Evolutionary conservation across 2,329 filamentous ascomycete genomes (phyloP), one percentile per base, ranked within the genome.

Genomic region (Paecilomyces sp.): DNA sequence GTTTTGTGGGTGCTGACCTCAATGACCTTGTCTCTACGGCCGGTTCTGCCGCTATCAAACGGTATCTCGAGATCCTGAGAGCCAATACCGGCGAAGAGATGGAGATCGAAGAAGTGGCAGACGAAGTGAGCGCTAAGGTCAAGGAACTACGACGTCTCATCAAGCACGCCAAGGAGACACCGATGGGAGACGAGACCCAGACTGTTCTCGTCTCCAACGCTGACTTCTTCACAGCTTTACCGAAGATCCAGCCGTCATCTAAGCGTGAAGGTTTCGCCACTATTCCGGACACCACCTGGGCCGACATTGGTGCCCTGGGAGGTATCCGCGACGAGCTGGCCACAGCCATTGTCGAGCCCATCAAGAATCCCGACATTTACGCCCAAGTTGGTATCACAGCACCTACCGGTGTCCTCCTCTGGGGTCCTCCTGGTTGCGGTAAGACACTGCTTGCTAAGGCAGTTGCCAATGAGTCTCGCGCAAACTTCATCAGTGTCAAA

Each of bases 401-500:
- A 0, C 89, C 91, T 0, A 89, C 91, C 0, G 94, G 94, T 15
- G 91, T 97, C 2, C 82, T 99, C 0, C 89, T 99, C 58, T 99
- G 93, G 91, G 94, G 94, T 0, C 94, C 94, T 0, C 94, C 94
- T 0, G 94, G 94, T 6, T 99, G 94, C 74, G 94, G 94, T 67
- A 99, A 99, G 75, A 99, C 94, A 0, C 83, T 99, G 1, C 86
- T 99, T 1, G 94, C 94, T 18, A 97, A 97, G 77, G 94, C 94
- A 3, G 92, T 97, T 3, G 94, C 94, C 58, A 96, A 96, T 73
- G 92, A 96, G 72, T 92, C 90, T 7, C 91, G 93, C 73, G 94
- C 94, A 55, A 97, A 96, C 75, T 99, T 99, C 79, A 99, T 99
- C 75, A 92, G 91, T 57, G 91, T 99, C 76, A 97, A 97, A 75